phyloP scores from a whole-genome alignment of 2,329 filamentous ascomycete species.

The Talaromyces marneffei region DNA sequence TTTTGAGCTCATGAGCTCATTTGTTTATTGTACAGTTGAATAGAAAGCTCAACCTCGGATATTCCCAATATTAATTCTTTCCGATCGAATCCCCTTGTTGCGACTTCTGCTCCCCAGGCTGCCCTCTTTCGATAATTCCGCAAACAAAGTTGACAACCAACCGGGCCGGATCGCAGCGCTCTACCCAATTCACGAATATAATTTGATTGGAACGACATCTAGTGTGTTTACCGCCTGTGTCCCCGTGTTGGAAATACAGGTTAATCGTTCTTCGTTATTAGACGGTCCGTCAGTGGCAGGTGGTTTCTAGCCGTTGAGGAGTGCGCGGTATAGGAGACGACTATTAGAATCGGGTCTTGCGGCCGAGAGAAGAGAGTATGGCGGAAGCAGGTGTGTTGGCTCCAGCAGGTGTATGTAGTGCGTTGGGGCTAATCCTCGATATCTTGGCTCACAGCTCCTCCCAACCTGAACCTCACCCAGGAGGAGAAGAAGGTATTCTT shows the following conservation, averaged over 20 bases:
- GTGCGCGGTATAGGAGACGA: constrained; percentile 5
- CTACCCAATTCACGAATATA: not conserved
- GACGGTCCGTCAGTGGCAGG: not conserved
- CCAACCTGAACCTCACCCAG: constrained; percentile 75
- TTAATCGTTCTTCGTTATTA: not conserved
- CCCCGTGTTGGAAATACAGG: not conserved
- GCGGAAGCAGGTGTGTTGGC: constrained; percentile 14
- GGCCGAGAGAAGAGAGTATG: constrained; percentile 6
- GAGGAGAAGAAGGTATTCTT: constrained; percentile 94
- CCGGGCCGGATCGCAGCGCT: not conserved
- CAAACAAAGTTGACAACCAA: constrained; percentile 2
- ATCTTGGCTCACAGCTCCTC: constrained; percentile 33
- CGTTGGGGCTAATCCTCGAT: not conserved
- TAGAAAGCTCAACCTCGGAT: not conserved
- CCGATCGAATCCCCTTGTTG: not conserved
- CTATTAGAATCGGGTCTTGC: not conserved
- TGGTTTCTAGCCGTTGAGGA: not conserved
- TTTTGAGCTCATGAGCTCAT: constrained; percentile 4
- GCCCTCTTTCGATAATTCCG: not conserved
- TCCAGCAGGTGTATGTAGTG: no score
- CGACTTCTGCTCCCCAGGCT: not conserved
- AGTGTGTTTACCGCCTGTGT: not conserved
- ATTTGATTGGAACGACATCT: not conserved
- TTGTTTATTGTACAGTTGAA: not conserved
- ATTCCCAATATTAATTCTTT: not conserved